Base-by-base conservation (phyloP, 139 green algal genomes). In the Tetradesmus obliquus region DNA sequence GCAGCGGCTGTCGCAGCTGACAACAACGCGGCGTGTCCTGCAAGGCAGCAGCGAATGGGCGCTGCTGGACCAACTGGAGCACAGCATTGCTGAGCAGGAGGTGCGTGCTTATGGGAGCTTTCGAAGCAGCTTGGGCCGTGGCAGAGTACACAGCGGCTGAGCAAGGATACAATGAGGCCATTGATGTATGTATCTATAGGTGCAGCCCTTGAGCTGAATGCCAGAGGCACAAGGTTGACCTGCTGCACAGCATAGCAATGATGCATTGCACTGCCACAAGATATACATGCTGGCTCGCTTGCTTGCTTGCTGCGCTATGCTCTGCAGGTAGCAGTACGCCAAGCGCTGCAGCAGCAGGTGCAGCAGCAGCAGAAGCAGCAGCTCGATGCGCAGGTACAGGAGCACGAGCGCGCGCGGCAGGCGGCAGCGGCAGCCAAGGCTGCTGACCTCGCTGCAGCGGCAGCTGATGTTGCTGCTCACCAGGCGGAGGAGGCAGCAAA, bases 41-140 rank as follows among this genome's bases (percentile, higher is more conserved):
- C 20, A 84, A 45, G 58, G 32, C 6, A 71, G 51, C 55, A 90
- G 71, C 58, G 86, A 90, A 24, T 90, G 86, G 86, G 86, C 86
- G 9, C 45, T 84, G 71, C 20, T 90, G 8, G 55, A 83, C 71
- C 19, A 90, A 55, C 53, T 90, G 19, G 69, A 90, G n/a, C 53
- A 22, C 71, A 83, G 5, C 32, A 71, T 84, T n/a, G 69, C 76
- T 12, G 8, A 90, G 19, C 53, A 84, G 20, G 71, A 90, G 86
- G 86, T 90, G 32, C 32, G 32, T 45, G 32, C 32, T 45, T 45
- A 0, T 45, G 32, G 32, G 32, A 45, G 32, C 32, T 45, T 45
- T 45, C 32, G 0, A 24, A 54, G 86, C 20, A 32, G 45, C 58
- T 84, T 79, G 81, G 15, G 3, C 9, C 13, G 3, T 86, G 45